Percentiles rank a stretch among this genome's conserved stretches.
phyloP scores from a whole-genome alignment of 2,329 filamentous ascomycete species.

The Colletotrichum sp. region DNA sequence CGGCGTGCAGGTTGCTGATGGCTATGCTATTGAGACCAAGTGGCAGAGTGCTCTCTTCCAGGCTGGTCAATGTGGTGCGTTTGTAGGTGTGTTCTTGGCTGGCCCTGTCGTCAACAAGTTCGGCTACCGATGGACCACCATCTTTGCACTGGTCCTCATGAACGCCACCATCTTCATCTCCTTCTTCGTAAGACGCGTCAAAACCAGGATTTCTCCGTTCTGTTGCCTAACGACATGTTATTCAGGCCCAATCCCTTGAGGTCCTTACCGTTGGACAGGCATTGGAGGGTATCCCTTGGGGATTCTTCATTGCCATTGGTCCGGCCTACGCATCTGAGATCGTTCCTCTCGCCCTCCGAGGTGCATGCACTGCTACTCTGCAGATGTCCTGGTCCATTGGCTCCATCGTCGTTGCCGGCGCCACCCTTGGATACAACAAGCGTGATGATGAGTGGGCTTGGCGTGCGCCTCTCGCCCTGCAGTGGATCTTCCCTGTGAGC shows the following conservation, averaged over 20 bases:
- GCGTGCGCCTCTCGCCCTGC: constrained; percentile 58
- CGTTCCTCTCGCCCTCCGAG: constrained; percentile 60
- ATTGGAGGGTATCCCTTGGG: constrained; percentile 65
- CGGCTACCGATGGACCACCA: constrained; percentile 41
- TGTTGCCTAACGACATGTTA: constrained; percentile 21
- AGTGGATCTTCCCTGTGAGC: constrained; percentile 58
- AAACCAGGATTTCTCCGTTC: rapidly evolving
- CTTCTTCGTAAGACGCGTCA: constrained; percentile 47
- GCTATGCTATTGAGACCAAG: constrained; percentile 38
- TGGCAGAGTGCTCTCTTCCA: constrained; percentile 44
- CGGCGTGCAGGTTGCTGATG: constrained; percentile 30
- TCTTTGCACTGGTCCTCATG: constrained; percentile 27
- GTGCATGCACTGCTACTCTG: constrained; percentile 61
- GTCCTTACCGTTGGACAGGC: constrained; percentile 56
- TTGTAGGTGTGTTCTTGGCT: constrained; percentile 39
- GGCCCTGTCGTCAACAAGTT: constrained; percentile 40
- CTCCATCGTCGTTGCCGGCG: constrained; percentile 60
- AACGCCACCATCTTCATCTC: constrained; percentile 50
- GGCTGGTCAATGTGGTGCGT: constrained; percentile 36
- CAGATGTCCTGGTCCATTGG: constrained; percentile 71
- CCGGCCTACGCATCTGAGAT: constrained; percentile 66
- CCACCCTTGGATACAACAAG: constrained; percentile 56
- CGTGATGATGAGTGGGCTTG: constrained; percentile 31
- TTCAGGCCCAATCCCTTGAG: constrained; percentile 38
- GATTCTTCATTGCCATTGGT: constrained; percentile 66